Conservation (phyloP, 1,139 yeast species). For the Protomyces macrosporus region DNA sequence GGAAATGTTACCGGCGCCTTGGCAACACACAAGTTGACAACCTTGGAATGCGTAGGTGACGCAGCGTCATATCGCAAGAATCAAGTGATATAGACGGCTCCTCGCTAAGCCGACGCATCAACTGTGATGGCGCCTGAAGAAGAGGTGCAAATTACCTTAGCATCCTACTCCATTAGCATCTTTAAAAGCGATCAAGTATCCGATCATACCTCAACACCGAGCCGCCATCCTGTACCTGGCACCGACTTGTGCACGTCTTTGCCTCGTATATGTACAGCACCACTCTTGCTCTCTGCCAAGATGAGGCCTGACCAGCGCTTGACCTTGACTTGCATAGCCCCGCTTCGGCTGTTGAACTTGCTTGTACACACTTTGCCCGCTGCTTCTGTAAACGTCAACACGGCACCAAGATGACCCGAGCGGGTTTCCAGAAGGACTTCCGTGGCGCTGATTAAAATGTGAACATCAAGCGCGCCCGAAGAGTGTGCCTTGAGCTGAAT, state of each 20-base stretch:
- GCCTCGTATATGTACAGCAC: slow-evolving; percentile 4
- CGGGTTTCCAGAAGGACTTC: background rate
- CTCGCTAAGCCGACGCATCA: background rate
- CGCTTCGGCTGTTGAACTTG: background rate
- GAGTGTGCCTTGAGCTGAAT: background rate
- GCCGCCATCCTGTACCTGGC: background rate
- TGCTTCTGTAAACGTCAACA: background rate
- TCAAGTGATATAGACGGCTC: no score
- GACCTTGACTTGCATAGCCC: background rate
- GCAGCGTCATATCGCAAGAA: no score
- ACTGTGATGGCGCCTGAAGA: background rate
- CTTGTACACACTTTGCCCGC: background rate
- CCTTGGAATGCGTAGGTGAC: no score
- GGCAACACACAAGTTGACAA: no score
- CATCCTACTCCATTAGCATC: background rate
- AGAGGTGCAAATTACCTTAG: background rate
- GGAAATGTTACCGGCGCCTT: no score
- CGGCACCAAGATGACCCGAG: slow-evolving; percentile 1
- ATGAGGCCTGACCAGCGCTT: slow-evolving; percentile 11
- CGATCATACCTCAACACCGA: background rate
- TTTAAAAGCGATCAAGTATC: background rate
- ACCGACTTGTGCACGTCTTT: background rate
- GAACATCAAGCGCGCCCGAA: background rate
- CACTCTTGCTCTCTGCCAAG: slow-evolving; percentile 1
- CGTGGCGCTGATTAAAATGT: background rate